These are phyloP conservation scores for Pneumocystis murina DNA, from an alignment of 1,139 yeast species.

Conservation along the genomic window DNA sequence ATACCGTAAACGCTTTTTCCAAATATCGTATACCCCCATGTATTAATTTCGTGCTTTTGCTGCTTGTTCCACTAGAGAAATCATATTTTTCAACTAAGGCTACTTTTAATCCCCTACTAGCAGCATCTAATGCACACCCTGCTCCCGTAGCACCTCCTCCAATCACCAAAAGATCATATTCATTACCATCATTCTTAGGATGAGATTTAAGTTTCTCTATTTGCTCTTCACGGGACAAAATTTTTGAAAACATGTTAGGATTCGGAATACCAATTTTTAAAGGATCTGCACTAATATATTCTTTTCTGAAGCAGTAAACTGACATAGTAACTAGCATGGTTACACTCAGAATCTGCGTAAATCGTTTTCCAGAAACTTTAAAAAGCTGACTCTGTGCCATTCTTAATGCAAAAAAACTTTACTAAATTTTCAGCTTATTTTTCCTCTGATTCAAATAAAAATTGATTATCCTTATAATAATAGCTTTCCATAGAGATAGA, in stretches of 20 bases:
- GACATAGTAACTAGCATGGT: neutral
- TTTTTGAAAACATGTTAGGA: neutral
- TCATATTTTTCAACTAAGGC: constrained; percentile 76
- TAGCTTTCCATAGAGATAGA: neutral
- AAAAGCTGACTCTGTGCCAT: neutral
- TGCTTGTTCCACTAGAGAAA: constrained; percentile 83
- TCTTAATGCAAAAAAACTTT: neutral
- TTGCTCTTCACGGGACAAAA: neutral
- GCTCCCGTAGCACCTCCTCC: constrained; percentile 98
- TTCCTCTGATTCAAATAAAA: neutral
- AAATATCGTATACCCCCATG: constrained; percentile 95
- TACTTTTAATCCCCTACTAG: constrained; percentile 78
- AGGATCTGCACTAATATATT: neutral
- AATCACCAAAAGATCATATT: constrained; percentile 63
- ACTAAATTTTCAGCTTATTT: neutral
- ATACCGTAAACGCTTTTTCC: constrained; percentile 82
- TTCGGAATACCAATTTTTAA: neutral
- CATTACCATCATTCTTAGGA: constrained; percentile 5
- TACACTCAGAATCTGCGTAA: neutral
- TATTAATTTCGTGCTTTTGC: constrained; percentile 92
- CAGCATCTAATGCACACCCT: constrained; percentile 86
- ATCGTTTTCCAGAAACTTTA: neutral
- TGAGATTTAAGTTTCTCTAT: neutral
- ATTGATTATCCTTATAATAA: neutral
- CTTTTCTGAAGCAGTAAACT: neutral